Evolutionary conservation across 352 stramenopile genomes (phyloP), one percentile per base, ranked within the genome.

Genomic region (Chrysophaeum taylorii): DNA sequence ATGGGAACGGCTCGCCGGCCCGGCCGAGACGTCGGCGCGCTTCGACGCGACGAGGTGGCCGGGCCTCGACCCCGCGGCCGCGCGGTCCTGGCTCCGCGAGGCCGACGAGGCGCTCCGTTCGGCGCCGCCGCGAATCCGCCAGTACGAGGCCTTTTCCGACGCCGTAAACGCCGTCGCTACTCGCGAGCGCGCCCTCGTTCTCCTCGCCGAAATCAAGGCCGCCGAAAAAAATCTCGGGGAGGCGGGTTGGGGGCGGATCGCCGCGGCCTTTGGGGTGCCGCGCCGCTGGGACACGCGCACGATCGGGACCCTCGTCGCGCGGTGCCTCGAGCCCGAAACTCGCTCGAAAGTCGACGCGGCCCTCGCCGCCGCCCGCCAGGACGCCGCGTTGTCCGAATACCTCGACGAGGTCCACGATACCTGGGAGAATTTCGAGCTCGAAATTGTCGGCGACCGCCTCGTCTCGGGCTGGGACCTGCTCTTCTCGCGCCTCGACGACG

Each of bases 371-470:
- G 96, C 96, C 63, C 95, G 99, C 79, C 96, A 96, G 48, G 96
- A 99, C 86, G 97, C 98, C 90, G 95, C 95, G 0, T 86, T 99
- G 35, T 96, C 99, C 78, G 87, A 98, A 70, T 99, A 98, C 75
- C 80, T 99, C 35, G 83, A 82, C 16, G 91, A 99, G 81, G 93
- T 91, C 25, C 75, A 82, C 48, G 83, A 90, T 68, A 73, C 81
- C 25, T 94, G 86, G 86, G 83, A 81, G 70, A 85, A 84, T 39
- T 74, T 82, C 72, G 79, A 90, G 63, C 72, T 94, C 29, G 83
- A 92, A 53, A 73, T 94, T 38, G 82, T 90, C 2, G 76, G 84
- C 62, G 96, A 96, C 57, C 92, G 96, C 41, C 89, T 99, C 38
- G 97, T 99, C 81, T 87, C 88, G 66, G 92, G 93, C 2, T 99